Evolutionary conservation across 768 basidiomycete genomes (phyloP), one percentile per base, ranked within the genome.

Genomic region (Naematelia aurantialba): DNA sequence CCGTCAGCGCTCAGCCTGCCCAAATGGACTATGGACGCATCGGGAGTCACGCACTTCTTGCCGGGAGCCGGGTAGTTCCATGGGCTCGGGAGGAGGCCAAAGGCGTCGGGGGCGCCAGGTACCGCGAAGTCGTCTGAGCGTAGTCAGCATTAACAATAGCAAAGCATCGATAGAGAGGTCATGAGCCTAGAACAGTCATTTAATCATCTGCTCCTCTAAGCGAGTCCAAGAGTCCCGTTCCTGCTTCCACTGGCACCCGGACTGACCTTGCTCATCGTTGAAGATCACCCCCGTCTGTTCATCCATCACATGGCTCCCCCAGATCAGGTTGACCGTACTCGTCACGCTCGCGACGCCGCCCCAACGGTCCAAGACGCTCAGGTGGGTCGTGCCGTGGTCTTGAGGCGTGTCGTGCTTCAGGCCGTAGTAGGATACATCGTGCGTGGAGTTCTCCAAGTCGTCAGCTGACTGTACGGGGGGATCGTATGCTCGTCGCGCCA

Each of bases 321-420:
- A 98, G 17, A 93, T 80, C 0, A 87, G 78, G 74, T 98, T 98
- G 47, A 97, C 73, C 0, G 93, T 93, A 2, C 89, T 87, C 1
- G 93, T 96, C 30, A 97, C 69, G 19, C 74, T 76, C 4, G 91
- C 89, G 0, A 87, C 91, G 83, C 93, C 91, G 19, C 91, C 91
- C 69, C 87, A 80, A 66, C 82, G 81, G 77, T 98, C 94, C 4
- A 94, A 79, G 5, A 87, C 82, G 4, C 88, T 89, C 4, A 88
- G 82, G 71, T 97, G 93, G 57, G 90, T 92, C 85, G 94, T 97
- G 49, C 94, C 94, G 77, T 93, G 89, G 77, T 96, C 91, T 1
- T 79, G 81, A 31, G 82, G 81, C 17, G 89, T 76, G 66, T 90
- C 91, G 68, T 84, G 91, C 53, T 87, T 81, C 1, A 92, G 88